Evolutionary conservation across 2,329 filamentous ascomycete species (phyloP).

Genomic region (Beauveria asiatica): DNA sequence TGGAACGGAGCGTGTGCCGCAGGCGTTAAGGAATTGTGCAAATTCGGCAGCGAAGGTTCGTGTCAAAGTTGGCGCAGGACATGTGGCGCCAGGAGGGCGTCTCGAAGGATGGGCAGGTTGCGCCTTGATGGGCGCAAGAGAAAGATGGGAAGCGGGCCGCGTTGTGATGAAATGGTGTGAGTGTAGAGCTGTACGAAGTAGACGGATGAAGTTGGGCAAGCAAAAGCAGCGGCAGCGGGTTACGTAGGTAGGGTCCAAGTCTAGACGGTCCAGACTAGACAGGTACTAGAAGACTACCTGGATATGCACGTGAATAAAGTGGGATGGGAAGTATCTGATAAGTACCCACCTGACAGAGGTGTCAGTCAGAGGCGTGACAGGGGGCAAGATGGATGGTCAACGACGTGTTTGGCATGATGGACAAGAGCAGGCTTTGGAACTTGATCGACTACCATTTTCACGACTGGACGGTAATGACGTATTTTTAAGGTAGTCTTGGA

Average conservation of each 20-base stretch:
- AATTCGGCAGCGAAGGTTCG: not conserved
- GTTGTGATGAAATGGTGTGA: not conserved
- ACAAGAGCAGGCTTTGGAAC: not conserved
- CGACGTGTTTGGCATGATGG: not conserved
- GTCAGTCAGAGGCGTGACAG: not conserved
- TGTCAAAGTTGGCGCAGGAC: not conserved
- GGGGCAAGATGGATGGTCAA: not conserved
- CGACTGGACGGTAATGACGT: not conserved
- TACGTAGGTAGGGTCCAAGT: constrained; percentile 3
- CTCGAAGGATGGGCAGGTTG: not conserved
- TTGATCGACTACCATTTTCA: not conserved
- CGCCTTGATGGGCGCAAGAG: not conserved
- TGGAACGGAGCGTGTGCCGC: not conserved
- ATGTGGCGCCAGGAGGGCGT: not conserved
- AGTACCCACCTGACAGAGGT: not conserved
- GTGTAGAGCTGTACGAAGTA: not conserved
- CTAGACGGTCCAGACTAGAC: not conserved
- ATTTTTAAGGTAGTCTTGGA: not conserved
- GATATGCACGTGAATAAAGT: no score
- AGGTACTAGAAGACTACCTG: not conserved
- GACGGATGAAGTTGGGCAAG: constrained; percentile 1
- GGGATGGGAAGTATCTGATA: not conserved
- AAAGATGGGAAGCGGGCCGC: not conserved
- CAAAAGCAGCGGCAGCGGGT: not conserved
- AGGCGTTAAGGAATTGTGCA: not conserved